These are phyloP conservation scores for Exophiala calicioides DNA, from an alignment of 2,329 filamentous ascomycete genomes.

Conservation along the genomic window DNA sequence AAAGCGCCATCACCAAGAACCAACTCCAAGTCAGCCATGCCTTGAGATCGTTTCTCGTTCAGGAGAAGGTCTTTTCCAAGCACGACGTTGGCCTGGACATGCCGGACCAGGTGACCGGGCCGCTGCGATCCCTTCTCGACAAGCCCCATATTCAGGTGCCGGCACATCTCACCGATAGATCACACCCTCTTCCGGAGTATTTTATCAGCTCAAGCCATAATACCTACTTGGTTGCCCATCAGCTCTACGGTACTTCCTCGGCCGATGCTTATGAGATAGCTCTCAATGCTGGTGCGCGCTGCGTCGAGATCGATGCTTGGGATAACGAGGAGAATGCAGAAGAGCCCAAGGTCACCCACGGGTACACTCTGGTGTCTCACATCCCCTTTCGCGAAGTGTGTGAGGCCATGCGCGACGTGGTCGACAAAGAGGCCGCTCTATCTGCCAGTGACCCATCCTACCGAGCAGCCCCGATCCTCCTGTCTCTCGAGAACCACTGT, in stretches of 20 bases:
- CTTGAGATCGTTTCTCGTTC: slow-evolving; percentile 25
- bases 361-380: slow-evolving; percentile 29
- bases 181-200: slow-evolving; percentile 30
- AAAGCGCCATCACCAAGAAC: slow-evolving; percentile 23
- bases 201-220: slow-evolving; percentile 32
- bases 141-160: slow-evolving; percentile 29
- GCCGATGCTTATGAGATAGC: slow-evolving; percentile 27
- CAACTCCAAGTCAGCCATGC: slow-evolving; percentile 27
- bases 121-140: slow-evolving; percentile 21
- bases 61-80: slow-evolving; percentile 23
- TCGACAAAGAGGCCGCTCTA: slow-evolving; percentile 26
- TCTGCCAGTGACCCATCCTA: slow-evolving; percentile 13
- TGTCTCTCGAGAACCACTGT: slow-evolving; percentile 32
- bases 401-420: slow-evolving; percentile 30
- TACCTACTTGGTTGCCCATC: slow-evolving; percentile 29
- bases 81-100: slow-evolving; percentile 22
- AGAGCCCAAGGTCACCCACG: slow-evolving; percentile 32
- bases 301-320: slow-evolving; percentile 33
- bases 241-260: slow-evolving; percentile 29
- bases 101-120: slow-evolving; percentile 12
- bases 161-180: slow-evolving; percentile 23
- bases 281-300: slow-evolving; percentile 26
- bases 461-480: slow-evolving; percentile 23
- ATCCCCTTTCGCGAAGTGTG: slow-evolving; percentile 30
- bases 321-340: slow-evolving; percentile 26